Evolutionary conservation across 305 asterid species (phyloP), one percentile per base, ranked within the genome.

Genomic region (Fraxinus sp.): DNA sequence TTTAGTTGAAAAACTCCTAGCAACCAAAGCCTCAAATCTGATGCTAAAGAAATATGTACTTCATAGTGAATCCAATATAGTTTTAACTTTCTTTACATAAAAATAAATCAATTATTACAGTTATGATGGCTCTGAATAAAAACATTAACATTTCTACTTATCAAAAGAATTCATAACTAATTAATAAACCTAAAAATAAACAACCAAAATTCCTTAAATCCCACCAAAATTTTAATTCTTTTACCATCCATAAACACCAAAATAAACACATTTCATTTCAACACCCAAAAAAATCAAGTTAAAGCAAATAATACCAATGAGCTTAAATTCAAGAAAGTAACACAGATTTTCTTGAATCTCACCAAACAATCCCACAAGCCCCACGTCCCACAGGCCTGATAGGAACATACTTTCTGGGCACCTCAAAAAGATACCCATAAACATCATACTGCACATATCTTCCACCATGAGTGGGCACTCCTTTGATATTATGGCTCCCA

Each of bases 351-450:
- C 22, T 30, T 22, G 72, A 79, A 55, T 81, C 33, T 66, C 87
- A 92, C 93, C 96, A 92, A 86, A 93, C 95, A 79, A 89, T 89
- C 83, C 96, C 97, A 81, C 86, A 87, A 85, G 96, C 95, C 39
- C 95, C 95, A 83, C 95, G 92, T 1, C 97, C 95, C 7, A 93
- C 94, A 2, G 97, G 97, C 89, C 95, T 88, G 41, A 89, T 86
- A 4, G 94, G 97, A 49, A 93, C 79, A 86, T 91, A 92, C 86
- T 91, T 93, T 78, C 89, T 89, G 4, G 92, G 83, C 86, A 93
- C 91, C 81, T 93, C 97, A 55, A 93, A 92, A 5, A 93, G 91
- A 84, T 92, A 91, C 4, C 97, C 97, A 83, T 90, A 88, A 79
- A 93, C 91, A 91, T 92, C 90, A 86, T 92, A 93, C 87, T 91